Base-by-base conservation (phyloP, 345 rosid genomes). In the Aethionema arabicum region DNA sequence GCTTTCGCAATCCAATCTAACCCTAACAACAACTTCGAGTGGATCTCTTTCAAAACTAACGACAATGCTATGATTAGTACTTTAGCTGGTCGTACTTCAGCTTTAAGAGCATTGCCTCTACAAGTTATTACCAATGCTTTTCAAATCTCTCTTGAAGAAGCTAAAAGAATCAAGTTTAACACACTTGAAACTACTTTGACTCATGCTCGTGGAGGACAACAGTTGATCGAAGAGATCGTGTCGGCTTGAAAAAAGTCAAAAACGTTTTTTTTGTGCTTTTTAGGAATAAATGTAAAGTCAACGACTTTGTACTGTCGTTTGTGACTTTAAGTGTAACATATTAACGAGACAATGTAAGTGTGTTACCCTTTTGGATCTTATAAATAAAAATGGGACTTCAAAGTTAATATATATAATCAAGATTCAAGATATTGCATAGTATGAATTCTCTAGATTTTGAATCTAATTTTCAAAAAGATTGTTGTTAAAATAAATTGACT, bases 31-130 rank as follows among this genome's bases (percentile, higher is more conserved):
- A 76, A 69, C 39, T 83, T 85, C 52, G 90, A 88, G 45, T 85
- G 86, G 82, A 60, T 91, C 6, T 48, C 83, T n/a, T 82, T 91
- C 83, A 83, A 80, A 75, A 91, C 96, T 10, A 75, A 78, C 40
- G 83, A 67, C 63, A 77, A 81, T 29, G 88, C 89, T 3, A 72
- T 73, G 81, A 51, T 69, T 66, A 73, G 56, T 57, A 71, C 80
- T 2, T 67, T 88, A 9, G 84, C 87, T 0, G 96, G 96, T 11
- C 66, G 78, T 29, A 81, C 82, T 63, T 89, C 89, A 0, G 75
- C 71, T 8, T 6, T 85, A 29, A 56, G 83, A 29, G 88, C 72
- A 14, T 54, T 91, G 57, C 98, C 95, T 0, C 60, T 56, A 12
- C 81, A 78, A 46, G 87, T 91, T 4, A 10, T 86, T 0, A 76